Percentiles rank a stretch among this genome's conserved stretches.
phyloP scores from a whole-genome alignment of 768 basidiomycete species.

The Galerina marginata region DNA sequence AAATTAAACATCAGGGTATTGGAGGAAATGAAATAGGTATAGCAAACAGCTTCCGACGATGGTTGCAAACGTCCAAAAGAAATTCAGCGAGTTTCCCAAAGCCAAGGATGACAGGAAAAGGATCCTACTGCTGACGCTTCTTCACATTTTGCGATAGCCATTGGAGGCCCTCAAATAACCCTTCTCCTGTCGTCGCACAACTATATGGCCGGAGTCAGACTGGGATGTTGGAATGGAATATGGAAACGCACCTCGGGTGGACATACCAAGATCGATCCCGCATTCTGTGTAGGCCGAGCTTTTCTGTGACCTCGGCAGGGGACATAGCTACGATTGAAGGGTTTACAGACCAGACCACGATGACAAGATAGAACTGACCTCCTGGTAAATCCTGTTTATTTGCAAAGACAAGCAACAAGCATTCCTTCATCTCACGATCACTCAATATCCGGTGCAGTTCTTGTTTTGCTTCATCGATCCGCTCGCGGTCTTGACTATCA shows the following conservation, averaged over 20 bases:
- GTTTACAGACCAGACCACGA: slow-evolving; percentile 1
- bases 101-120: neutral
- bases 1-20: slow-evolving; percentile 39
- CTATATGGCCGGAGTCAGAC: slow-evolving; percentile 42
- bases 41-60: slow-evolving; percentile 16
- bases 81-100: slow-evolving; percentile 8
- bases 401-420: slow-evolving; percentile 95
- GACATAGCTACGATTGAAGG: slow-evolving; percentile 78
- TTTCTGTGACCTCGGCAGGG: slow-evolving; percentile 98
- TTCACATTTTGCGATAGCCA: slow-evolving; percentile 98
- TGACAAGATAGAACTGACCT: slow-evolving; percentile 56
- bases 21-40: slow-evolving; percentile 26
- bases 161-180: slow-evolving; percentile 94
- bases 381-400: slow-evolving; percentile 99
- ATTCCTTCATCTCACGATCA: slow-evolving; percentile 98
- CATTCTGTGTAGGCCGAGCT: slow-evolving; percentile 94
- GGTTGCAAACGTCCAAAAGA: slow-evolving; percentile 12
- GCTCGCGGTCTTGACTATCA: slow-evolving; percentile 93
- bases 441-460: slow-evolving; percentile 95
- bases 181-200: slow-evolving; percentile 96
- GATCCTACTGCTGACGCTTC: slow-evolving; percentile 75
- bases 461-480: slow-evolving; percentile 95
- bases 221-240: neutral
- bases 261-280: slow-evolving; percentile 99
- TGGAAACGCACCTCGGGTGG: slow-evolving; percentile 82